Conservation (phyloP, 148 eudicot genomes). For the Rhododendron kiyosumense region DNA sequence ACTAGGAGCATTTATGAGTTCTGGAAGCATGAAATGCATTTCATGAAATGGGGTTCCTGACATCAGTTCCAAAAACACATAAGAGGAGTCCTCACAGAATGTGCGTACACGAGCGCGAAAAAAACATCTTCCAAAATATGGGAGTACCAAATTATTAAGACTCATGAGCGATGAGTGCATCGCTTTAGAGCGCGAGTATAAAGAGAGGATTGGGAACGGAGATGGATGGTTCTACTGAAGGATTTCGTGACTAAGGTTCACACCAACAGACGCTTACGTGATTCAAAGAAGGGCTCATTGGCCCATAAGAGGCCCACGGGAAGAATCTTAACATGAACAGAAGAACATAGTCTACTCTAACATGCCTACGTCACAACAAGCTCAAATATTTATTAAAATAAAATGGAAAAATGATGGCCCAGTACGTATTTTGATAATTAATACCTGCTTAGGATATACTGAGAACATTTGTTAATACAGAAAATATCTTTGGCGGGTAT, state of each 20-base stretch:
- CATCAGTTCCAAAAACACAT: background rate
- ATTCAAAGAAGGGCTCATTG: background rate
- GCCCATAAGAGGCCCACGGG: background rate
- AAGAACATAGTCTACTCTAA: background rate
- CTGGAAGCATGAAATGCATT: background rate
- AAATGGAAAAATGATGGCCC: too few species aligned
- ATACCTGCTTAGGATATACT: too few species aligned
- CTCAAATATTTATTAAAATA: too few species aligned
- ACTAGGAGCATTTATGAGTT: background rate
- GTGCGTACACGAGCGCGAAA: background rate
- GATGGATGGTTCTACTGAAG: background rate
- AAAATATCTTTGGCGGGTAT: too few species aligned
- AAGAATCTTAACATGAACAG: background rate
- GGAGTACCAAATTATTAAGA: too few species aligned
- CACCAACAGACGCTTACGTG: background rate
- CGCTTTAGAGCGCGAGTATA: background rate
- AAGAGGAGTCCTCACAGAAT: too few species aligned
- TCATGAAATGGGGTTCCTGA: background rate
- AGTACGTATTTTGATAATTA: too few species aligned
- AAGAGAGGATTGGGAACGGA: background rate
- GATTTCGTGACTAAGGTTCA: background rate
- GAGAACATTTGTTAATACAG: too few species aligned
- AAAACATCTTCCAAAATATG: too few species aligned
- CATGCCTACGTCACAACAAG: background rate
- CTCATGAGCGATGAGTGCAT: too few species aligned